Evolutionary conservation across 768 basidiomycete genomes (phyloP), one percentile per base, ranked within the genome.

Genomic region (Sistotremastrum suecicum): DNA sequence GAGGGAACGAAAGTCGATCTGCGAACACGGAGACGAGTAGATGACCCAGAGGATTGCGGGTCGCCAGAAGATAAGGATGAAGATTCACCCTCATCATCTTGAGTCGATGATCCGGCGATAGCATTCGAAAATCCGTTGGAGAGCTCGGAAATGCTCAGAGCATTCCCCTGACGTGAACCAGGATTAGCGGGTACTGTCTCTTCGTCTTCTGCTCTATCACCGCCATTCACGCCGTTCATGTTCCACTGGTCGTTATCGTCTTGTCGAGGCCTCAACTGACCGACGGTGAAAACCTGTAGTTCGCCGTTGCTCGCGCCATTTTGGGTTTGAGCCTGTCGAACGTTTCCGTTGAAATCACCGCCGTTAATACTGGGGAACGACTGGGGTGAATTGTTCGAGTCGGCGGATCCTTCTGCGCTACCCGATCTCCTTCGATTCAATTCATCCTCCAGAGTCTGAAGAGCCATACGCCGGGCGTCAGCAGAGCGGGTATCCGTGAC

Each of bases 1-100:
- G 82, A 85, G 0, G 88, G 88, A 0, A 89, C 84, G 53, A 83
- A 87, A 45, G 84, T 81, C 49, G 82, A 78, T 39, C 84, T 63
- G 6, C 87, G 68, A 32, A 86, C 80, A 3, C 82, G 72, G 31
- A 86, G 56, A 5, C 43, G 52, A 20, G 20, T 20, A 20, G 20
- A 20, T 20, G 20, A 20, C 20, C 20, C 20, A 20, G 41, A 43
- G 12, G 46, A 37, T 32, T 39, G 37, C 7, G 46, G 10, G 9
- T 41, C 41, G 8, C 37, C 43, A 4, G 31, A 44, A 2, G 41
- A 42, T 20, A n/a, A 34, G 11, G 43, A 44, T 11, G 47, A 44
- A 28, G 37, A 11, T 48, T 31, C 44, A 29, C 12, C 12, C 10
- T 20, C 41, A 4, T n/a, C 41, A 11, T 41, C 41, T 20, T 20